Evolutionary conservation across 2,329 filamentous ascomycete genomes (phyloP), one percentile per base, ranked within the genome.

Genomic region (Leptographium wingfieldii): DNA sequence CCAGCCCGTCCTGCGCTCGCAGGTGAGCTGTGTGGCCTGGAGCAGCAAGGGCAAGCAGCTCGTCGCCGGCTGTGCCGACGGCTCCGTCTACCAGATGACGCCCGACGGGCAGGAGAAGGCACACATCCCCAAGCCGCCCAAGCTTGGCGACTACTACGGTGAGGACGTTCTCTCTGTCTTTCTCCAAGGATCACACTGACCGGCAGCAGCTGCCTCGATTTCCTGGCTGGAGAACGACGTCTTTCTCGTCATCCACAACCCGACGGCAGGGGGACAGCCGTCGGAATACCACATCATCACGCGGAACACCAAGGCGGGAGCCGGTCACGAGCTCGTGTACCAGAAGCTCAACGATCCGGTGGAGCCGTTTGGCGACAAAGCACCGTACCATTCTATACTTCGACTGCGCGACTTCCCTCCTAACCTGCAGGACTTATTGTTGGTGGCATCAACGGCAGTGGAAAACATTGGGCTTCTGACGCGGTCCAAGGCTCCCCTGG

Each of bases 41-140:
- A 99, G 94, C 71, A 87, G 84, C 62, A 90, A 86, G 69, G 94
- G 94, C 55, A 99, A 96, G 71, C 92, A 97, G 70, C 77, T 99
- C 52, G 86, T 95, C 53, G 92, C 90, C 65, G 94, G 95, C 19
- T 77, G 94, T 66, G 84, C 79, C 7, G 84, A 96, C 72, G 94
- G 94, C 61, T 85, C 84, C 14, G 85, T 87, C 58, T 81, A 82
- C 60, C 92, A 96, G 71, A 86, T 97, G 81, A 90, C 88, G 9
- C 89, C 88, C 0, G 83, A 90, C 66, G 92, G 92, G 55, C 80
- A 80, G 49, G 78, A 82, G 33, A 94, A 92, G 73, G 91, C 80
- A 43, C 79, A 85, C 58, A 88, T 99, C 55, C 90, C 92, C 29
- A 83, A 83, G 61, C 90, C 92, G 3, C 84, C 89, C 6, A 79